phyloP scores from a whole-genome alignment of 306 rosid genomes.

The Vigna radiata region DNA sequence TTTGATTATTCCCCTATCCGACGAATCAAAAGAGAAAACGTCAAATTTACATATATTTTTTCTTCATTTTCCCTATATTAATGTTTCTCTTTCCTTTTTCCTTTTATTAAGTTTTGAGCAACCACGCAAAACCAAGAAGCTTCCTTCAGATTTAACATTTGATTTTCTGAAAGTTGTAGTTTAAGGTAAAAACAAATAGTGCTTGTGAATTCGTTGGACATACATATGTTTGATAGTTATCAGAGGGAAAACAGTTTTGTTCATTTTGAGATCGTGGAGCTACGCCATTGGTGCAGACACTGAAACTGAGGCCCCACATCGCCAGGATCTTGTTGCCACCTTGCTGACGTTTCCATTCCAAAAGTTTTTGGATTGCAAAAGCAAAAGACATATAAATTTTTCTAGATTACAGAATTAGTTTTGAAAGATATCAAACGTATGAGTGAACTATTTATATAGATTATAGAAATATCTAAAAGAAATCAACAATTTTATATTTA shows the following conservation, averaged over 20 bases:
- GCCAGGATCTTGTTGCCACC: conserved; percentile 16
- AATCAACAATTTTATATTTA: no score
- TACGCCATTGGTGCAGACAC: not conserved
- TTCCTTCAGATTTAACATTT: not conserved
- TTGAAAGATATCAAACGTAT: not conserved
- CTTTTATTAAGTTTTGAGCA: conserved; percentile 3
- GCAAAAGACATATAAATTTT: not conserved
- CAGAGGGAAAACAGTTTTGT: not conserved
- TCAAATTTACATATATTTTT: not conserved
- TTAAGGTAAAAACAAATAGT: not conserved
- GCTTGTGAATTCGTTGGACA: not conserved
- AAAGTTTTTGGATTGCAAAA: conserved; percentile 12
- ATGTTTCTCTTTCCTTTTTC: not conserved
- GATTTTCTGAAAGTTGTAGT: not conserved
- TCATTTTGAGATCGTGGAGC: not conserved
- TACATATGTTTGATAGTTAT: not conserved
- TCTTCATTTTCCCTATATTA: not conserved
- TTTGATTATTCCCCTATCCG: conserved; percentile 26
- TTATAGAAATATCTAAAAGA: not conserved
- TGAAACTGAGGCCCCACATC: conserved; percentile 3
- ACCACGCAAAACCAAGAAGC: not conserved
- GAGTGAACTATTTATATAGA: no score
- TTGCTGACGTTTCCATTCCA: not conserved
- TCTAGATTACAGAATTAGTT: not conserved
- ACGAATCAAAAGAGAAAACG: conserved; percentile 18